phyloP scores from a whole-genome alignment of 805 yeast genomes.

The Yamadazyma laniorum region DNA sequence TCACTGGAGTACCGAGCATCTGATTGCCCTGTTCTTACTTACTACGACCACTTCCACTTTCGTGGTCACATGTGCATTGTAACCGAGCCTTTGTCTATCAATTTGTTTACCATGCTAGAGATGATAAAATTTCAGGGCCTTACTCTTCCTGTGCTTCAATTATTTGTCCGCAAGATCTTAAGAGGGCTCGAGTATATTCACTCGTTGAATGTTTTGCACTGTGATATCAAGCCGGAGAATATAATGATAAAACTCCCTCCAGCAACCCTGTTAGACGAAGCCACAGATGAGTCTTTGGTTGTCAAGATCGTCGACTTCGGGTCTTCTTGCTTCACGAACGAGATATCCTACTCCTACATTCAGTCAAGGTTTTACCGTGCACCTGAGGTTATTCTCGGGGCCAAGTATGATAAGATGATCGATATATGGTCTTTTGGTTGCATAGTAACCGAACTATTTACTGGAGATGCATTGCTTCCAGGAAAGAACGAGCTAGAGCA shows the following conservation, averaged over 20 bases:
- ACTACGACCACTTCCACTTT: conserved; percentile 70
- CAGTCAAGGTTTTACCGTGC: conserved; percentile 75
- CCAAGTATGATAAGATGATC: conserved; percentile 52
- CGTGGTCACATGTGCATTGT: conserved; percentile 80
- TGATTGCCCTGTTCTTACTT: conserved; percentile 43
- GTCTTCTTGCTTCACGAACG: conserved; percentile 49
- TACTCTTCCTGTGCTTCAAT: conserved; percentile 36
- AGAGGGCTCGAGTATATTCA: conserved; percentile 63
- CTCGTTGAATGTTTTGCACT: conserved; percentile 60
- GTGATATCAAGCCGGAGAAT: conserved; percentile 80
- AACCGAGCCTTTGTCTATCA: conserved; percentile 68
- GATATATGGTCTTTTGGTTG: conserved; percentile 53
- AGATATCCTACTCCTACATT: conserved; percentile 49
- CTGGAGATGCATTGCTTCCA: conserved; percentile 44
- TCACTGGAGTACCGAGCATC: conserved; percentile 16
- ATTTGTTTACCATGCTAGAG: conserved; percentile 60
- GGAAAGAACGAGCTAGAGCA: conserved; percentile 51
- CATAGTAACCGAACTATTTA: conserved; percentile 36
- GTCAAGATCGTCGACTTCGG: conserved; percentile 84
- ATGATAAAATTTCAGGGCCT: conserved; percentile 50
- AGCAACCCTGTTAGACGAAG: conserved; percentile 17
- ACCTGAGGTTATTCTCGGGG: conserved; percentile 72
- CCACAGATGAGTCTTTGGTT: conserved; percentile 33
- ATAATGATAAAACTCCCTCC: conserved; percentile 52
- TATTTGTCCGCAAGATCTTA: conserved; percentile 55